Evolutionary conservation across 176 grass and related monocot species (phyloP), one percentile per base, ranked within the genome.

Genomic region (Avena eriantha): DNA sequence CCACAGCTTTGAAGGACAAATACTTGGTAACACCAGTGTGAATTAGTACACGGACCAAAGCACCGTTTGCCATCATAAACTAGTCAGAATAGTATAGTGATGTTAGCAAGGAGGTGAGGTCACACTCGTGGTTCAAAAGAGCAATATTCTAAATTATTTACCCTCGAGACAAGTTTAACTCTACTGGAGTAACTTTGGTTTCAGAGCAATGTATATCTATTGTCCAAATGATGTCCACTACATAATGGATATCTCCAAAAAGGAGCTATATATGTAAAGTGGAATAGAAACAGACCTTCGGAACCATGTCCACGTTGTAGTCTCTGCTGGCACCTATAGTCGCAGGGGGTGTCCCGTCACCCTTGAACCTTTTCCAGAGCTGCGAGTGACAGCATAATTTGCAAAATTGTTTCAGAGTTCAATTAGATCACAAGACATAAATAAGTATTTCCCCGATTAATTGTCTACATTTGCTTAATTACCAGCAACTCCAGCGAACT

Each of bases 1-100:
- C 95, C 13, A 93, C 95, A 81, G 93, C 91, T 91, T 95, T 95
- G 78, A 98, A 98, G 50, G 79, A 83, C 33, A 98, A 22, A 73
- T 98, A 95, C 86, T 93, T 95, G 43, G 95, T 98, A 17, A 98
- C 95, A 84, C 87, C 86, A 21, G 95, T 98, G 77, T 93, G 95
- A 73, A 98, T 98, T 22, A 98, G 93, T 34, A 92, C 90, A 59
- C 95, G 91, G 3, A 98, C 91, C 83, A 98, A 83, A 16, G 89
- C 83, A 81, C 95, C 95, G 85, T 98, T 98, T 69, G 93, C 95
- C 95, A 98, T 98, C 95, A 98, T 98, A 88, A 98, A 98, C 93
- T 95, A 73, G 50, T 18, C 26, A 83, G 9, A 86, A 78, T 22
- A 16, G 22, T 11, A 69, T 63, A 59, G 77, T 51, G 10, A 21